Base-by-base conservation (phyloP, 306 rosid species). In the Dryas alaskensis region DNA sequence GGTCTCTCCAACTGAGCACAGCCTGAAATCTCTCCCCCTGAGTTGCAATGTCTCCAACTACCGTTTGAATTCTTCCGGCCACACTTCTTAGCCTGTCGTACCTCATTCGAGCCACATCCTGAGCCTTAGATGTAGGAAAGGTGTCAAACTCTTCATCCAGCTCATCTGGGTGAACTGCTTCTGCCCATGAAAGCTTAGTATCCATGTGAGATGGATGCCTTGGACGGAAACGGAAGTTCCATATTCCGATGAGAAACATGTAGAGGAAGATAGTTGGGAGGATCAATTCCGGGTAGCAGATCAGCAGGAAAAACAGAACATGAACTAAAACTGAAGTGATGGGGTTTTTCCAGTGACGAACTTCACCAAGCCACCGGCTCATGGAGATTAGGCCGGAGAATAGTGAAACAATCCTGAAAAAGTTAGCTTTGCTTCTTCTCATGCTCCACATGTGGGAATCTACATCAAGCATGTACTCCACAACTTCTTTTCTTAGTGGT, bases 391-490 rank as follows among this genome's bases (percentile, higher is more conserved):
- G 53, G 4, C 97, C 92, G 0, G 93, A 86, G 60, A 92, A 89
- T 3, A 89, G 62, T 0, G 93, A 83, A 39, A 89, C 89, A 0
- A 92, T 88, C 66, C 96, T 58, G 48, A 87, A 92, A 78, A 92
- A 92, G 74, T 92, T 92, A 10, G 93, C 96, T 70, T 89, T 89
- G 86, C 93, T 89, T 75, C 92, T 86, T 79, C 97, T 86, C 80
- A 89, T 78, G 76, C 97, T 89, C 97, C 97, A 92, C 82, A 92
- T 85, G 51, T 92, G 97, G 53, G 97, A 92, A 54, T 89, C 97
- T 3, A 92, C 97, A 70, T 92, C 96, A 2, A 92, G 80, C 96
- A 92, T 92, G 68, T 92, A 87, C 68, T 92, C 97, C 4, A 92
- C 96, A 9, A 92, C 96, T 79, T 92, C 97, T 79, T 92, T 92